Base-by-base conservation (phyloP, 345 rosid species). In the Brassica juncea region DNA sequence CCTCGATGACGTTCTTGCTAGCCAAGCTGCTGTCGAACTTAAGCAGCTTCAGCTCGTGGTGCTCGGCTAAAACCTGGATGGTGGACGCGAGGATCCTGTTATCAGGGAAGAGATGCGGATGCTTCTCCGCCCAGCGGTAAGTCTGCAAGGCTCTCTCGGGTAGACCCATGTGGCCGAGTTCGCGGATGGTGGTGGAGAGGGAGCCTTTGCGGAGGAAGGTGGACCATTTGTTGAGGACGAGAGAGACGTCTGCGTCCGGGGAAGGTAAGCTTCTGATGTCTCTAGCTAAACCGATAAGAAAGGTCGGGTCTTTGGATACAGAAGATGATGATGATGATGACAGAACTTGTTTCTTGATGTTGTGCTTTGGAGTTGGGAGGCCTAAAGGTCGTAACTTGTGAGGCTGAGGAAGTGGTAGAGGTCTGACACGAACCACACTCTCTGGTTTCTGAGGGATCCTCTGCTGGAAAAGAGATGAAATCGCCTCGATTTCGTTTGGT, bases 111-210 rank as follows among this genome's bases (percentile, higher is more conserved):
- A 94, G 82, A 31, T 81, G 91, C 31, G 89, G 77, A 65, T 87
- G 92, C 66, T 86, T 88, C 80, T 89, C 88, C 5, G 92, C 92
- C 98, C 98, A 94, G 21, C 89, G 90, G 82, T 88, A 88, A 5
- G 95, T 88, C 78, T 94, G 96, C 64, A 92, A 72, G 76, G 98
- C 96, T 85, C 94, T 79, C 37, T 84, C 87, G 34, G 97, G 96
- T 34, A 92, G 79, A 71, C 86, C 87, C 94, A 94, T 84, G 32
- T 87, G 97, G 73, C 98, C 97, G 80, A 94, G 77, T 60, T 94
- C 99, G 39, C 90, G 81, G 74, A 92, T 85, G 2, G 98, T 92
- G 71, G 85, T 44, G 0, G 94, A 90, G 27, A 94, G 82, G 0
- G 95, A 92, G 10, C 97, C 94, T 80, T 91, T 94, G 3, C 91